These are phyloP conservation scores for Botrytis tulipae DNA, from an alignment of 2,329 filamentous ascomycete genomes.

Conservation along the genomic window DNA sequence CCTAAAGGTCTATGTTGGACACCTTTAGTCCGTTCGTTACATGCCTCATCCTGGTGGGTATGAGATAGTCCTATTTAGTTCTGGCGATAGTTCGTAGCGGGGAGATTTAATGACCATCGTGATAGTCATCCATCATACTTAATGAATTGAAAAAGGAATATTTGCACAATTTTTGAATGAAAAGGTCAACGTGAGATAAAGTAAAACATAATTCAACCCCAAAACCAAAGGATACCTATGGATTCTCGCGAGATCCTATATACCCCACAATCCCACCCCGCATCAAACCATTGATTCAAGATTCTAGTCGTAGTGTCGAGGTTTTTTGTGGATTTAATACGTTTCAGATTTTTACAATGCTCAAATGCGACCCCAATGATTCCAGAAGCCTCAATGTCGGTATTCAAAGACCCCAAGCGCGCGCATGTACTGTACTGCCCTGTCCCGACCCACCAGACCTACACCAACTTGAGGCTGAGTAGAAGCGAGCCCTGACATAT, in stretches of 20 bases:
- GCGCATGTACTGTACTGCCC: not conserved
- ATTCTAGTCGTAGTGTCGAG: not conserved
- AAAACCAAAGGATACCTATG: not conserved
- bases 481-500: not conserved
- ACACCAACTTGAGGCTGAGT: constrained; percentile 3
- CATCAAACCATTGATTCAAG: not conserved
- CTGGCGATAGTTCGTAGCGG: not conserved
- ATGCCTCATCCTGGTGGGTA: not conserved
- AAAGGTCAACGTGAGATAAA: not conserved
- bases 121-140: not conserved
- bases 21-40: not conserved
- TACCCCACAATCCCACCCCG: not conserved
- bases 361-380: not conserved
- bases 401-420: not conserved
- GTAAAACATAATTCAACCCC: too few relatives aligned
- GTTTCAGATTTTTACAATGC: not conserved
- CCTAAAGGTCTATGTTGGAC: not conserved
- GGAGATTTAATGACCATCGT: not conserved
- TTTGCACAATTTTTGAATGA: not conserved
- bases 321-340: not conserved
- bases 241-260: not conserved
- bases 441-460: not conserved
- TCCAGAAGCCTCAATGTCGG: not conserved
- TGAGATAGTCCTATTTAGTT: not conserved
- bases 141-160: not conserved